Conservation (phyloP, 495 filamentous ascomycete genomes). For the Penicillium salamii region DNA sequence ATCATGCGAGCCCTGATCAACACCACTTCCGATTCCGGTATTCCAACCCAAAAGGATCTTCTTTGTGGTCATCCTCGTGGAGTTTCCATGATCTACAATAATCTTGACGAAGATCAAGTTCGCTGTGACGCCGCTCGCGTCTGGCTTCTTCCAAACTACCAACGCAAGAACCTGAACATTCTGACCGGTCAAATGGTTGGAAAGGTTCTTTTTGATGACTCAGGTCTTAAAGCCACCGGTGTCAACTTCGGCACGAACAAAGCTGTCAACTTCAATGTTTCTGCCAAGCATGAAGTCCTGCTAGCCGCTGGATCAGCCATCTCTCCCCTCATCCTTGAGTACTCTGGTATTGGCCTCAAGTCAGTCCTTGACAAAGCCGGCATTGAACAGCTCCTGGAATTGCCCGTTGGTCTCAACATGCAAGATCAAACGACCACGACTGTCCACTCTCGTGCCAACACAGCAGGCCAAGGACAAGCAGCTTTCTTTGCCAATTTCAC, state of each 20-base stretch:
- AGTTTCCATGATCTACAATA: conserved; percentile 29
- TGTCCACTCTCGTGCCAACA: conserved; percentile 13
- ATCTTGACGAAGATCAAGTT: conserved; percentile 18
- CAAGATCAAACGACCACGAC: conserved; percentile 39
- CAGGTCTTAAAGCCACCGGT: conserved; percentile 15
- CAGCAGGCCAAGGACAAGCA: conserved; percentile 24
- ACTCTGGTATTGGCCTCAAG: conserved; percentile 43
- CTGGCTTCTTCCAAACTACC: conserved; percentile 44
- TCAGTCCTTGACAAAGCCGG: conserved; percentile 40
- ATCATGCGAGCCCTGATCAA: conserved; percentile 23
- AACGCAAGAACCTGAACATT: conserved; percentile 44
- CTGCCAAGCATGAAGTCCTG: conserved; percentile 49
- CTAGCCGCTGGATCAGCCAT: conserved; percentile 53
- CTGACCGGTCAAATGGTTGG: conserved; percentile 45
- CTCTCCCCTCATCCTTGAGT: conserved; percentile 49
- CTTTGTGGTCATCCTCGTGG: conserved; percentile 24
- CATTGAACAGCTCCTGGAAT: conserved; percentile 49
- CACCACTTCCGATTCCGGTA: conserved; percentile 8
- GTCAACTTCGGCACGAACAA: conserved; percentile 38
- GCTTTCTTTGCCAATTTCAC: conserved; percentile 28
- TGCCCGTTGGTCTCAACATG: conserved; percentile 50
- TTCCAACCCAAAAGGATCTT: conserved; percentile 20
- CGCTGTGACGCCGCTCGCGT: conserved; percentile 44
- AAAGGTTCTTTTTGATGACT: conserved; percentile 32
- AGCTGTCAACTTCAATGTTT: conserved; percentile 26